Percentiles rank a stretch among this genome's conserved stretches.
phyloP scores from a whole-genome alignment of 257 asterid species.

The Rubia yunnanensis region DNA sequence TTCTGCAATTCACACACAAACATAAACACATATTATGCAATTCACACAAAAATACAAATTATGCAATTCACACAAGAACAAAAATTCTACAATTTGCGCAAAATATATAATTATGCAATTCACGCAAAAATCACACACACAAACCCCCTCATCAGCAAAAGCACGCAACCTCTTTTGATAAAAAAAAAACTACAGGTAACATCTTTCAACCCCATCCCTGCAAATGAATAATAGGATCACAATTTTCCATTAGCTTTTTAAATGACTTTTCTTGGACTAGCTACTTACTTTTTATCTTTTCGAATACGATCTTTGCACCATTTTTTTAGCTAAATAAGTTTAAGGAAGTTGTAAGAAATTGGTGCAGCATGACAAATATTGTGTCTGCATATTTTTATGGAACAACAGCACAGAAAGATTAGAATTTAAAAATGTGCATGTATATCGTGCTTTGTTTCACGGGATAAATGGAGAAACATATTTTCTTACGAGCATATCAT shows the following conservation, averaged over 20 bases:
- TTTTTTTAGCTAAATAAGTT: constrained; percentile 53
- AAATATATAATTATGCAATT: too few species aligned
- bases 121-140: too few species aligned
- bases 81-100: too few species aligned
- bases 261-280: not conserved
- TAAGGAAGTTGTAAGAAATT: constrained; percentile 75
- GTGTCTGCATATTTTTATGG: constrained; percentile 36
- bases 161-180: too few species aligned
- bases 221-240: constrained; percentile 12
- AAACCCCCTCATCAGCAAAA: too few species aligned
- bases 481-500: constrained; percentile 88
- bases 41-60: too few species aligned
- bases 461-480: not conserved
- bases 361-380: constrained; percentile 83
- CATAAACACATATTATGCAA: too few species aligned
- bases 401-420: not conserved
- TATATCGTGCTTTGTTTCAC: too few species aligned
- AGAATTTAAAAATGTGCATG: too few species aligned
- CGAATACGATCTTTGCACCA: constrained; percentile 51
- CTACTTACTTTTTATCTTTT: constrained; percentile 30
- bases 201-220: constrained; percentile 95
- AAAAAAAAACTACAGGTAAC: too few species aligned
- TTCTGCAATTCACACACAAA: too few species aligned
- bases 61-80: too few species aligned
- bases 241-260: not conserved